Percentiles rank a stretch among this genome's conserved stretches.
These are phyloP conservation scores for Pleurotus ostreatus DNA, from an alignment of 768 basidiomycete species.

Conservation along the genomic window DNA sequence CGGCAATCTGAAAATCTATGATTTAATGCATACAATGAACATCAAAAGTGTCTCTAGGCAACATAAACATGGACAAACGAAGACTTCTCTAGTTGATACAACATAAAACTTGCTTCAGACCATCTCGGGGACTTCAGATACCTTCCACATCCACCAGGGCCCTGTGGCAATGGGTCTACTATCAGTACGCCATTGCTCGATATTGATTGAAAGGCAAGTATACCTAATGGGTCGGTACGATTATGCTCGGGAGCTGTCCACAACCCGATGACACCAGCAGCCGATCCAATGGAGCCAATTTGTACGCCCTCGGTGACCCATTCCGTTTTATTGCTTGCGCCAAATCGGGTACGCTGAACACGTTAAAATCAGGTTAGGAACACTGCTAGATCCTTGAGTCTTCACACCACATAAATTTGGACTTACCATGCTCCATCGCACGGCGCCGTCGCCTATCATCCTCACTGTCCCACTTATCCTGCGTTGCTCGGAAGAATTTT, in stretches of 20 bases:
- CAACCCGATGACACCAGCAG: slow-evolving; percentile 39
- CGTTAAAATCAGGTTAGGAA: neutral
- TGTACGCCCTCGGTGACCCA: slow-evolving; percentile 59
- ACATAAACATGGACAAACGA: too few species aligned
- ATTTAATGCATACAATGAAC: too few species aligned
- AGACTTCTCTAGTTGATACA: too few species aligned
- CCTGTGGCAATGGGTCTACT: slow-evolving; percentile 35
- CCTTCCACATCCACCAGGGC: slow-evolving; percentile 24
- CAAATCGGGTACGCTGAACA: slow-evolving; percentile 25
- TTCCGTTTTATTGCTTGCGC: slow-evolving; percentile 30
- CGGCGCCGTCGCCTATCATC: slow-evolving; percentile 43
- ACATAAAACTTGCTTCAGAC: neutral
- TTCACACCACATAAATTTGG: neutral
- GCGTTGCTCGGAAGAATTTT: slow-evolving; percentile 26
- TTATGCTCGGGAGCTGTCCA: slow-evolving; percentile 54
- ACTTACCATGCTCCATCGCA: slow-evolving; percentile 50
- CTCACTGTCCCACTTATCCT: slow-evolving; percentile 39
- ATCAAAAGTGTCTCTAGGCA: too few species aligned
- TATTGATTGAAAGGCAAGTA: neutral
- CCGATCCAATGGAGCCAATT: slow-evolving; percentile 51
- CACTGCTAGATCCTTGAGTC: neutral
- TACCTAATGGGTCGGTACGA: slow-evolving; percentile 1
- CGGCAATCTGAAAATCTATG: too few species aligned
- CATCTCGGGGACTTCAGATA: neutral
- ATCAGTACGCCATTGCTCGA: neutral